Percentiles rank a stretch among this genome's conserved stretches.
Conservation (phyloP, 139 green algal genomes). For the Haematococcus sp. region DNA sequence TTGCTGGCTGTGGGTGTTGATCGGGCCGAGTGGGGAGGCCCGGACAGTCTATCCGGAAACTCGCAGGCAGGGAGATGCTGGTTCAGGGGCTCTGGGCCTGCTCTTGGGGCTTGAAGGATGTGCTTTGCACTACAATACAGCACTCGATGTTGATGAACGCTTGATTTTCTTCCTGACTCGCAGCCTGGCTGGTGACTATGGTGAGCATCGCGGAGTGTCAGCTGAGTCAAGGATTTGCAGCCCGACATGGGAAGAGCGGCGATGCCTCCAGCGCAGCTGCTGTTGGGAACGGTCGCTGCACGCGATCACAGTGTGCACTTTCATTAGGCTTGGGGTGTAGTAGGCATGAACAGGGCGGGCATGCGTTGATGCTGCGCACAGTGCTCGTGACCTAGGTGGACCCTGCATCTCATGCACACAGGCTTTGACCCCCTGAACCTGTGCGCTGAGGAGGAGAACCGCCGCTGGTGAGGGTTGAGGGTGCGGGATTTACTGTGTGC, state of each 20-base stretch:
- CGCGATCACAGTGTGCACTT: not conserved
- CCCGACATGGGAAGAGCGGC: not conserved
- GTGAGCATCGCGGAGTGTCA: not conserved
- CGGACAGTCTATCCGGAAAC: no score
- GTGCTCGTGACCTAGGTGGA: not conserved
- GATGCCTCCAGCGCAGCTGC: not conserved
- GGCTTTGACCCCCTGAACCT: constrained; percentile 88
- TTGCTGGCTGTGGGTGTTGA: no score
- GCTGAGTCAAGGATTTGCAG: not conserved
- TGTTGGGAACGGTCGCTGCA: not conserved
- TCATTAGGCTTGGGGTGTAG: not conserved
- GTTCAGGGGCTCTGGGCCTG: no score
- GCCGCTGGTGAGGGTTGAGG: constrained; percentile 15
- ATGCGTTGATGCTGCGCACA: not conserved
- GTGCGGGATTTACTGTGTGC: no score
- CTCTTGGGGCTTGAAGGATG: no score
- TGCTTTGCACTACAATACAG: not conserved
- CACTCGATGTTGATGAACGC: not conserved
- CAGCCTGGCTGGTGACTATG: constrained; percentile 48
- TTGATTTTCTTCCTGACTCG: not conserved
- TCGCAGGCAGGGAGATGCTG: no score
- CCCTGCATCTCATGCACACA: constrained; percentile 17
- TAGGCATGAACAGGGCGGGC: not conserved
- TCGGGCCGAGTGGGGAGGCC: no score
- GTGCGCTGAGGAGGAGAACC: constrained; percentile 48